Evolutionary conservation across 2,329 filamentous ascomycete genomes (phyloP).

Genomic region (Plectosphaerella plurivora): DNA sequence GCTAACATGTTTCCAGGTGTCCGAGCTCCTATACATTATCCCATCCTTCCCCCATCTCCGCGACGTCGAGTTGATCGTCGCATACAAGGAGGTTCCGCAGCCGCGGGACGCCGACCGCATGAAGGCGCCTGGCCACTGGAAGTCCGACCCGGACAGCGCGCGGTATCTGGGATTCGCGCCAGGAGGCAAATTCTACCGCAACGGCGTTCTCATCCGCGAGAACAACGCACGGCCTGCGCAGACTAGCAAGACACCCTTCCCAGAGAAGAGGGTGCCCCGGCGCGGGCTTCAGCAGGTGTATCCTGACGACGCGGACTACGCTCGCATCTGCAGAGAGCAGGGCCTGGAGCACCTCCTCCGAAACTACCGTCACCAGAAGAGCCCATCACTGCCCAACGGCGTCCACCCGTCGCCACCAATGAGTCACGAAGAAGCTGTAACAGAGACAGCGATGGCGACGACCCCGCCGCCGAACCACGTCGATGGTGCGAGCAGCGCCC

Average conservation of each 20-base stretch:
- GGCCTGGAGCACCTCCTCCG: constrained; percentile 48
- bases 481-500: not conserved
- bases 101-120: constrained; percentile 38
- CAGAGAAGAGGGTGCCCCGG: constrained; percentile 50
- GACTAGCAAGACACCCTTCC: constrained; percentile 50
- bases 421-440: constrained; percentile 21
- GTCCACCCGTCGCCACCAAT: constrained; percentile 39
- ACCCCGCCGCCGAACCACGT: not conserved
- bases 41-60: constrained; percentile 55
- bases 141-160: constrained; percentile 49
- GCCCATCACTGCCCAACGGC: constrained; percentile 36
- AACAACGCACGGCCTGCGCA: constrained; percentile 40
- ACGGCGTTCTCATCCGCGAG: constrained; percentile 50
- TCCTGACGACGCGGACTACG: constrained; percentile 54
- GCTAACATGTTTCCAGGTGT: constrained; percentile 37
- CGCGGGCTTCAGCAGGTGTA: constrained; percentile 48
- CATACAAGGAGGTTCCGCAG: constrained; percentile 56
- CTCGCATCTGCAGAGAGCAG: constrained; percentile 50
- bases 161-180: constrained; percentile 52
- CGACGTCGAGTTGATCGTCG: constrained; percentile 49
- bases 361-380: constrained; percentile 30
- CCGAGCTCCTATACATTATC: constrained; percentile 57
- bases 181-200: constrained; percentile 52
- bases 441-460: not conserved
- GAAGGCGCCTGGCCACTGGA: constrained; percentile 49